Evolutionary conservation across 768 basidiomycete genomes (phyloP).

Genomic region (Lentinula sp.): DNA sequence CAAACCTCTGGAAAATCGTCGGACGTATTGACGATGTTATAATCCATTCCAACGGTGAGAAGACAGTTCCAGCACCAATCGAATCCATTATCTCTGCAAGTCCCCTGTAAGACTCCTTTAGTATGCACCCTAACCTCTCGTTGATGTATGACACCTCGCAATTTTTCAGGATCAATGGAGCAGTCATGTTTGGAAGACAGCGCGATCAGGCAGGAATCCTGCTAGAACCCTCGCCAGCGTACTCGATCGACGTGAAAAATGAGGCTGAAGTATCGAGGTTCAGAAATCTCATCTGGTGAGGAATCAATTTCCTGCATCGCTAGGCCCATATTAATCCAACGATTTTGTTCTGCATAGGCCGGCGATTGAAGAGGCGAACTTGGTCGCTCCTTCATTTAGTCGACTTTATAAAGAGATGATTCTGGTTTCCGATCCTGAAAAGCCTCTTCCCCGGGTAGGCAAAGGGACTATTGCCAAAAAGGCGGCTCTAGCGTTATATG

Average conservation of each 20-base stretch:
- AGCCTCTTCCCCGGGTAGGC: constrained; percentile 34
- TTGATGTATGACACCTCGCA: constrained; percentile 3
- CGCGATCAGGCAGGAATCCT: constrained; percentile 25
- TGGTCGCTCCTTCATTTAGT: constrained; percentile 30
- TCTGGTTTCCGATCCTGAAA: constrained; percentile 28
- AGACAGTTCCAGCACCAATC: constrained; percentile 24
- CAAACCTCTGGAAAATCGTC: constrained; percentile 32
- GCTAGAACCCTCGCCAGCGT: constrained; percentile 19
- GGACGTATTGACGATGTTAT: constrained; percentile 26
- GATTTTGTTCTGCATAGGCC: constrained; percentile 17
- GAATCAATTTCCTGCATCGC: constrained; percentile 19
- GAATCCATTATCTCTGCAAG: constrained; percentile 16
- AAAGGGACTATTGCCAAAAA: constrained; percentile 42
- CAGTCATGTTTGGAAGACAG: constrained; percentile 35
- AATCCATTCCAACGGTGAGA: constrained; percentile 23
- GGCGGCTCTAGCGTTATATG: constrained; percentile 30
- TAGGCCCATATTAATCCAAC: neutral
- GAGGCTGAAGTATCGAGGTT: constrained; percentile 14
- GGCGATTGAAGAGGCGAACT: constrained; percentile 35
- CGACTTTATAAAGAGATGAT: constrained; percentile 50
- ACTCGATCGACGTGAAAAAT: constrained; percentile 22
- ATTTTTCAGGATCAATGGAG: constrained; percentile 20
- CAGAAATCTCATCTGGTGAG: constrained; percentile 23
- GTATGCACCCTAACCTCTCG: constrained; percentile 12
- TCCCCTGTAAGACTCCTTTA: constrained; percentile 17